These are phyloP conservation scores for Phaeosphaeria sp. DNA, from an alignment of 2,329 filamentous ascomycete genomes.

Conservation along the genomic window DNA sequence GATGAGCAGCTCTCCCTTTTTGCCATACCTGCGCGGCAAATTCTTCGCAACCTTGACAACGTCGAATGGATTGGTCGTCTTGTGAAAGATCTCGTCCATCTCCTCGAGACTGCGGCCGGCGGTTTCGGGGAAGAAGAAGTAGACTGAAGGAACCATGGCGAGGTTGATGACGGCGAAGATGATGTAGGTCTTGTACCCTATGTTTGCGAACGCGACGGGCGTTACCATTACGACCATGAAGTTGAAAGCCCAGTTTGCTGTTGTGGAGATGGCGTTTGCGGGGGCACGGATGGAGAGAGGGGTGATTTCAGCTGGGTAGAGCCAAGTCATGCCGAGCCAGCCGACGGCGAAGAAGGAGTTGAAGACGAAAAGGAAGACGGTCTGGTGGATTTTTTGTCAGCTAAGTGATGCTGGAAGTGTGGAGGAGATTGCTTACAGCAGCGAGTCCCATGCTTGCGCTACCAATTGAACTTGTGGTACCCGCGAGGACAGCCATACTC, in stretches of 20 bases:
- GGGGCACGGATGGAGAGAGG: constrained; percentile 86
- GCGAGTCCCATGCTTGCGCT: constrained; percentile 43
- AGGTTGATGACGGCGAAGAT: constrained; percentile 65
- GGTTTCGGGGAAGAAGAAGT: constrained; percentile 69
- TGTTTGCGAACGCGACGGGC: constrained; percentile 64
- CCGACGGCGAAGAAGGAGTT: constrained; percentile 91
- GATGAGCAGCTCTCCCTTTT: constrained; percentile 64
- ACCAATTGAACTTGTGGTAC: constrained; percentile 36
- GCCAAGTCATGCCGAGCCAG: constrained; percentile 75
- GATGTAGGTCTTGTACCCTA: constrained; percentile 63
- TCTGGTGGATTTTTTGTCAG: constrained; percentile 21
- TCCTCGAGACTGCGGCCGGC: constrained; percentile 54
- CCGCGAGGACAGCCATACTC: constrained; percentile 46
- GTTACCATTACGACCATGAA: constrained; percentile 73
- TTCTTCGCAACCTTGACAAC: constrained; percentile 59
- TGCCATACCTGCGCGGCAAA: constrained; percentile 64
- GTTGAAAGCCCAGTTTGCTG: constrained; percentile 52
- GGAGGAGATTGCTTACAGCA: constrained; percentile 56
- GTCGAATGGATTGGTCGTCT: constrained; percentile 57
- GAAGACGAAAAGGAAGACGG: constrained; percentile 91
- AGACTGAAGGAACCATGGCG: constrained; percentile 62
- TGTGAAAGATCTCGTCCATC: constrained; percentile 69
- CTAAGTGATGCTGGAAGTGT: not conserved
- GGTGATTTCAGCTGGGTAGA: constrained; percentile 76
- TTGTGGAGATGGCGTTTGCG: constrained; percentile 85